phyloP scores from a whole-genome alignment of 1,139 yeast genomes.

The Kodamaea alishanica region DNA sequence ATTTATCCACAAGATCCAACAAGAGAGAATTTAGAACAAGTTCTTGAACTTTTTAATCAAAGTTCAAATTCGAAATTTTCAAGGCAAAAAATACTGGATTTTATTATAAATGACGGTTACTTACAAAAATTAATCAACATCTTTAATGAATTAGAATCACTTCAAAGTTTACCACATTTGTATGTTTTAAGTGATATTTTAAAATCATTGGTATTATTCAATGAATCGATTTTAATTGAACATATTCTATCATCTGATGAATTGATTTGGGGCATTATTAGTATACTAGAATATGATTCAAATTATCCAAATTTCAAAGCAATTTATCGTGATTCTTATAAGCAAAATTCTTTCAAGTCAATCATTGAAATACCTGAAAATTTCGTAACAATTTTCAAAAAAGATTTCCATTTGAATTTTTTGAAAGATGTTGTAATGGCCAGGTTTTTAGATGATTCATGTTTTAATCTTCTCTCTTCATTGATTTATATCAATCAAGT shows the following conservation, averaged over 20 bases:
- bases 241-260: constrained; percentile 56
- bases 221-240: constrained; percentile 68
- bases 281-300: constrained; percentile 89
- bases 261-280: constrained; percentile 60
- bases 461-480: constrained; percentile 60
- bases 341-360: constrained; percentile 62
- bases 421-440: constrained; percentile 84
- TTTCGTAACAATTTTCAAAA: constrained; percentile 56
- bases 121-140: constrained; percentile 48
- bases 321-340: constrained; percentile 65
- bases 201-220: constrained; percentile 65
- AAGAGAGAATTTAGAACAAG: constrained; percentile 42
- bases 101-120: constrained; percentile 50
- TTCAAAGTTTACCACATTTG: constrained; percentile 47
- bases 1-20: constrained; percentile 61
- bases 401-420: constrained; percentile 74
- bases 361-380: constrained; percentile 56
- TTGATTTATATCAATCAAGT: constrained; percentile 68
- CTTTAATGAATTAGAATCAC: constrained; percentile 49
- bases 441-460: constrained; percentile 74
- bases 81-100: constrained; percentile 50
- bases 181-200: constrained; percentile 69
- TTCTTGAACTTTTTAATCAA: constrained; percentile 52
- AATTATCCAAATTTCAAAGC: constrained; percentile 78
- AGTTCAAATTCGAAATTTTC: constrained; percentile 57